Evolutionary conservation across 768 basidiomycete genomes (phyloP).

Genomic region (Polyporus arcularius): DNA sequence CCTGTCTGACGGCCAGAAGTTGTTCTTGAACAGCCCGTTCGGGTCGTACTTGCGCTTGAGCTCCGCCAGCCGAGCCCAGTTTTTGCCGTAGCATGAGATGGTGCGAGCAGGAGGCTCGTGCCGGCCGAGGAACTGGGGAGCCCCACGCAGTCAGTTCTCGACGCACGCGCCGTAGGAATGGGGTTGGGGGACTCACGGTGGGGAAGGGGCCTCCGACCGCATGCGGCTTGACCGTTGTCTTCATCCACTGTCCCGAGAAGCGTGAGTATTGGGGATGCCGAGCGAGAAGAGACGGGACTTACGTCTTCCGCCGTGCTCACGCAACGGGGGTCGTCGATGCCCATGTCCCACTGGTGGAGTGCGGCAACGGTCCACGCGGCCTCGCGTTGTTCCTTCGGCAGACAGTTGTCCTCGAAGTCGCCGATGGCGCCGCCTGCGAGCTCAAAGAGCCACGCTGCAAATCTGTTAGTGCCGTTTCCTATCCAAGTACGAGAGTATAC

Average conservation of each 20-base stretch:
- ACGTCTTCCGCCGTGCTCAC: constrained; percentile 82
- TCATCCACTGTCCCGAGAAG: constrained; percentile 64
- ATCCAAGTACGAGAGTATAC: constrained; percentile 32
- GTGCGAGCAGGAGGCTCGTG: constrained; percentile 64
- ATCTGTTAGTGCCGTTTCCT: background rate
- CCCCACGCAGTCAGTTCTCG: too few relatives aligned
- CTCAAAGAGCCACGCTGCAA: constrained; percentile 88
- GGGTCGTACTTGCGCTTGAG: constrained; percentile 83
- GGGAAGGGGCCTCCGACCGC: constrained; percentile 82
- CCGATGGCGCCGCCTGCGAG: constrained; percentile 78
- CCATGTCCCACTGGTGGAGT: constrained; percentile 91
- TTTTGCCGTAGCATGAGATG: constrained; percentile 69
- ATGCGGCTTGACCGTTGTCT: constrained; percentile 67
- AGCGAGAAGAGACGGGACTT: constrained; percentile 15
- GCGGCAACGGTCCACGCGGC: constrained; percentile 86
- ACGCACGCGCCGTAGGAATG: background rate
- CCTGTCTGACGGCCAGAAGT: constrained; percentile 77
- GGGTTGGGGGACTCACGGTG: constrained; percentile 55
- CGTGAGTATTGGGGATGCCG: background rate
- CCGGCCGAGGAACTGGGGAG: constrained; percentile 69
- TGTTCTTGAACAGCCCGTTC: constrained; percentile 69
- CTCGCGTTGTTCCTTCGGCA: constrained; percentile 78
- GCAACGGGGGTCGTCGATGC: constrained; percentile 78
- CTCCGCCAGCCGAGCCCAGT: constrained; percentile 68
- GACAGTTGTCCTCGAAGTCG: constrained; percentile 72